Evolutionary conservation across 352 stramenopile genomes (phyloP).

Genomic region (Aphanomyces cochlioides): DNA sequence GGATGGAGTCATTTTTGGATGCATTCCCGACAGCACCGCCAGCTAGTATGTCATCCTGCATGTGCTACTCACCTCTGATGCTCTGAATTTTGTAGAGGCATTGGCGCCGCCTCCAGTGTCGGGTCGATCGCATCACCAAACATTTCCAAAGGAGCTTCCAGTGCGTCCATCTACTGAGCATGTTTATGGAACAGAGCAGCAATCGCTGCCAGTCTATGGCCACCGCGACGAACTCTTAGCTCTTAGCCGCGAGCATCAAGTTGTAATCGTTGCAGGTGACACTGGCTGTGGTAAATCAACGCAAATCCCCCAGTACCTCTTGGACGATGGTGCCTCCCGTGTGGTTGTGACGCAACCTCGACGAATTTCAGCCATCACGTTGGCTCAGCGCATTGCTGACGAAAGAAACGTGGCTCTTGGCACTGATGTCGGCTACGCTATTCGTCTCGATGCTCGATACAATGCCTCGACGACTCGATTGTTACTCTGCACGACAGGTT

Average conservation of each 20-base stretch:
- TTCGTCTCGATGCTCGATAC: slow-evolving; percentile 86
- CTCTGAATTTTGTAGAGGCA: neutral
- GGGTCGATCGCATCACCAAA: neutral
- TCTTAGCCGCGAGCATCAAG: slow-evolving; percentile 66
- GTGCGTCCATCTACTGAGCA: neutral
- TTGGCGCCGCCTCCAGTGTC: neutral
- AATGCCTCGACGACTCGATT: slow-evolving; percentile 83
- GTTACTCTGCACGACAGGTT: slow-evolving; percentile 97
- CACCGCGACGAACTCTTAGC: slow-evolving; percentile 67
- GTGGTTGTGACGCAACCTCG: slow-evolving; percentile 94
- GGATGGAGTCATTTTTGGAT: slow-evolving; percentile 41
- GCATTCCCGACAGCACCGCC: neutral
- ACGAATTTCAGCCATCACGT: slow-evolving; percentile 86
- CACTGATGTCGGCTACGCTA: slow-evolving; percentile 87
- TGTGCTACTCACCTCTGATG: neutral
- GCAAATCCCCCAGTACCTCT: slow-evolving; percentile 91
- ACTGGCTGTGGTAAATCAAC: slow-evolving; percentile 94
- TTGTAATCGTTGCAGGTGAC: slow-evolving; percentile 91
- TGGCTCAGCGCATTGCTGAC: slow-evolving; percentile 81
- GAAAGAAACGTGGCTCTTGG: slow-evolving; percentile 66
- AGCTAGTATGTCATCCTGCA: neutral
- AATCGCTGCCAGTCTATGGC: slow-evolving; percentile 46
- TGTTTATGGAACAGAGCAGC: slow-evolving; percentile 7
- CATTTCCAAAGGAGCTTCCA: neutral
- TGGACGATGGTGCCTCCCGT: slow-evolving; percentile 72